Conservation (phyloP, 768 basidiomycete species). For the Filobasidium wieringae region DNA sequence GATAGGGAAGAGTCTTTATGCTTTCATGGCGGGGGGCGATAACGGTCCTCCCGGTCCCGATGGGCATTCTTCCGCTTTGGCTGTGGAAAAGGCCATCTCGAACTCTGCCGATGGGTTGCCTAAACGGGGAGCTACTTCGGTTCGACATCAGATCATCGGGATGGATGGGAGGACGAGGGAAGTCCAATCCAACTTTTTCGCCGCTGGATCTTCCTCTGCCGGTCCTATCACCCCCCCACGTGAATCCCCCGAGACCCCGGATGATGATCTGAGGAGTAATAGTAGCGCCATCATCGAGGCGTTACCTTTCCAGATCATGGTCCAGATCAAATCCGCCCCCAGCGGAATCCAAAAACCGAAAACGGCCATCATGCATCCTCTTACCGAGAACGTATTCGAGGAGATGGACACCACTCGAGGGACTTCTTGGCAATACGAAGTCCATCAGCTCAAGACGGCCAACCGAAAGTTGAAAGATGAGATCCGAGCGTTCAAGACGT, state of each 20-base stretch:
- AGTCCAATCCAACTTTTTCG: conserved; percentile 38
- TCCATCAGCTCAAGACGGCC: conserved; percentile 65
- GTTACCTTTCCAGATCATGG: conserved; percentile 26
- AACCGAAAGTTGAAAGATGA: conserved; percentile 59
- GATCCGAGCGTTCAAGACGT: conserved; percentile 24
- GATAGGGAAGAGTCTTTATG: conserved; percentile 37
- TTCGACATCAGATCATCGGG: conserved; percentile 36
- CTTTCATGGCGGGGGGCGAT: conserved; percentile 30
- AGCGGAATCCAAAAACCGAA: conserved; percentile 14
- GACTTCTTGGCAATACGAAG: conserved; percentile 86
- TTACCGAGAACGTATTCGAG: conserved; percentile 51
- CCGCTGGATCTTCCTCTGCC: conserved; percentile 7
- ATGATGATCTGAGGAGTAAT: conserved; percentile 12
- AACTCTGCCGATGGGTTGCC: conserved; percentile 20
- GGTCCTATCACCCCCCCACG: neutral
- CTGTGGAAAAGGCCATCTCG: conserved; percentile 26
- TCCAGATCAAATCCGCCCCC: conserved; percentile 30
- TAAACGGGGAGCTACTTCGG: conserved; percentile 13
- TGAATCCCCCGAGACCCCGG: conserved; percentile 11
- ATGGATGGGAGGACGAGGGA: conserved; percentile 29
- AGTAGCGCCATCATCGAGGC: conserved; percentile 10
- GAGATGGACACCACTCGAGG: conserved; percentile 57
- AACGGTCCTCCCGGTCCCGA: conserved; percentile 21
- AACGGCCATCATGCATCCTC: conserved; percentile 19
- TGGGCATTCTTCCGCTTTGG: conserved; percentile 2